Percentiles rank a stretch among this genome's conserved stretches.
Conservation (phyloP, 345 rosid genomes). For the Triadica sebifera region DNA sequence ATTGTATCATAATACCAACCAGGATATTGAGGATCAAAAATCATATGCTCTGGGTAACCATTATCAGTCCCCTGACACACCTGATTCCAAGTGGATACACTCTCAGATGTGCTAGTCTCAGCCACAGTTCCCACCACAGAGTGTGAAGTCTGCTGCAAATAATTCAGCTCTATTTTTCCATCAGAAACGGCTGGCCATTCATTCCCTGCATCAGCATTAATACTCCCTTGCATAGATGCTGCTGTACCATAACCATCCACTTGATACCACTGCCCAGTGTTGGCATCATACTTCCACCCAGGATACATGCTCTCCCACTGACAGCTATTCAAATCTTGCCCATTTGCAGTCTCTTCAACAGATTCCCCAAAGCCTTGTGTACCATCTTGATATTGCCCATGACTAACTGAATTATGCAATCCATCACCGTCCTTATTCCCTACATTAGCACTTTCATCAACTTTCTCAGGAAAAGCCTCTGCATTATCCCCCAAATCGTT, state of each 20-base stretch:
- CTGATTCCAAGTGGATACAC: constrained; percentile 65
- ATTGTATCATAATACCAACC: constrained; percentile 89
- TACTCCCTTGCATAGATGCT: constrained; percentile 36
- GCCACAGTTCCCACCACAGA: constrained; percentile 46
- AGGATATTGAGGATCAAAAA: constrained; percentile 85
- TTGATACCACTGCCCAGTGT: constrained; percentile 81
- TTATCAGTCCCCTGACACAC: constrained; percentile 50
- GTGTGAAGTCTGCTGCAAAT: constrained; percentile 61
- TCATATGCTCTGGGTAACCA: constrained; percentile 88
- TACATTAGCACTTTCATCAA: constrained; percentile 29
- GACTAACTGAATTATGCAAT: constrained; percentile 38
- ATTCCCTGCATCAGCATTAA: constrained; percentile 27
- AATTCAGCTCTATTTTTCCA: constrained; percentile 50
- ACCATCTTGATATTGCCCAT: constrained; percentile 36
- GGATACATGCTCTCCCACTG: constrained; percentile 85
- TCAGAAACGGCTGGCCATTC: constrained; percentile 45
- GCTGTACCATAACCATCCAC: constrained; percentile 43
- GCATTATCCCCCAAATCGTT: constrained; percentile 44
- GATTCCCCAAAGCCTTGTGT: constrained; percentile 33
- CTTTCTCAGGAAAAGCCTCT: constrained; percentile 39
- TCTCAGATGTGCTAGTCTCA: constrained; percentile 52
- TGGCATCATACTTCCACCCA: constrained; percentile 80
- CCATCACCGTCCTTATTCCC: constrained; percentile 23
- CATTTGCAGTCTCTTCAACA: constrained; percentile 35
- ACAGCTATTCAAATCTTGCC: constrained; percentile 47